phyloP scores from a whole-genome alignment of 371 early-diverging fungal species.

The Neoconidiobolus thromboides region DNA sequence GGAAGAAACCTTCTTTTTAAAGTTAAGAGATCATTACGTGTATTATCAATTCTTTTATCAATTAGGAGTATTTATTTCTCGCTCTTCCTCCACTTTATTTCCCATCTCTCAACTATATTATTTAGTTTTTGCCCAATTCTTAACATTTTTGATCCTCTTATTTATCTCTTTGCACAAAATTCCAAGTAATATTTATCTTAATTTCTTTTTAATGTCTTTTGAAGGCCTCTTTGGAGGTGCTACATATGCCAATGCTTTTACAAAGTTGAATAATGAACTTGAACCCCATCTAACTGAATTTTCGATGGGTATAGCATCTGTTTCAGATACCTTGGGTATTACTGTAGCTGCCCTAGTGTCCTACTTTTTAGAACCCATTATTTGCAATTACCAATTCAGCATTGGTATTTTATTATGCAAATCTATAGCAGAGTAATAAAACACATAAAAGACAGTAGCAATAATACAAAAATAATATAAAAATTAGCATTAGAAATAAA shows the following conservation, averaged over 20 bases:
- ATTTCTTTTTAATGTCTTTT: conserved; percentile 17
- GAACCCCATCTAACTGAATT: conserved; percentile 18
- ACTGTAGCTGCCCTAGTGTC: conserved; percentile 17
- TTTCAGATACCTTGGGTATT: conserved; percentile 21
- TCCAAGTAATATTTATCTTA: conserved; percentile 13
- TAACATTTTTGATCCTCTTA: conserved; percentile 12
- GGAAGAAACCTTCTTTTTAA: conserved; percentile 15
- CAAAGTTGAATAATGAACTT: conserved; percentile 10
- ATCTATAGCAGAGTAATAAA: background rate
- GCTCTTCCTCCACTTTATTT: conserved; percentile 15
- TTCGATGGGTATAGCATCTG: conserved; percentile 19
- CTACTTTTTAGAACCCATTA: conserved; percentile 18
- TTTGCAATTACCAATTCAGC: conserved; percentile 14
- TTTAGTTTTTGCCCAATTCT: conserved; percentile 14
- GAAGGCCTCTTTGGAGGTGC: conserved; percentile 26
- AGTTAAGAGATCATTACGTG: conserved; percentile 21
- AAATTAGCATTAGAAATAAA: too few relatives aligned
- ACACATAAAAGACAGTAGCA: too few relatives aligned
- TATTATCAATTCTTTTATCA: conserved; percentile 23
- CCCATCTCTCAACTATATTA: conserved; percentile 15
- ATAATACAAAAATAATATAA: too few relatives aligned
- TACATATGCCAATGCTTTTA: conserved; percentile 23
- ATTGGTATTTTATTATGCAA: background rate
- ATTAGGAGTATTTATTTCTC: conserved; percentile 14
- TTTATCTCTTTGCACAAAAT: conserved; percentile 11